Evolutionary conservation across 208 protist species (phyloP), one percentile per base, ranked within the genome.

Genomic region (Crithidia fasciculata): DNA sequence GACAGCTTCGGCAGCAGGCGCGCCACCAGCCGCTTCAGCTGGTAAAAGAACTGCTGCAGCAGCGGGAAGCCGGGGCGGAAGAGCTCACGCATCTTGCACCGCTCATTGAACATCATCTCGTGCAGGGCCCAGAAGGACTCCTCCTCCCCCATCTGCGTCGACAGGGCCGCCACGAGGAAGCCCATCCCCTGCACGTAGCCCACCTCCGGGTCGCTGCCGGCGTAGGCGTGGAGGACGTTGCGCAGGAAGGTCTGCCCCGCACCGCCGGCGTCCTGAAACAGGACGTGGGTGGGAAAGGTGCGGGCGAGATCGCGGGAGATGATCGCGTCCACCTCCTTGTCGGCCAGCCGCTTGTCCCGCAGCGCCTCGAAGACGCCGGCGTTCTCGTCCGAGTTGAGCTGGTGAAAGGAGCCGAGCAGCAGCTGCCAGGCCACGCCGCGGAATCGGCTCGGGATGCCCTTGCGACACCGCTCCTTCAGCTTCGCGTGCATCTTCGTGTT

Each of bases 101-200:
- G 82, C 54, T 85, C 76, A 59, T 87, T 76, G 74, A 97, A 83
- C 93, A 98, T 97, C 60, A 98, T 74, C 64, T 84, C 72, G 63
- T 94, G 85, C 45, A 98, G 74, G 16, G 85, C 83, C 93, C 96
- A 98, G 80, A 98, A 98, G 58, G 88, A 89, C 75, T 97, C 91
- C 74, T 97, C 93, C 75, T 97, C 92, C 13, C 72, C 83, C 88
- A 98, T 92, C 66, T 98, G 91, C 55, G 91, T 96, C 0, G 94
- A 94, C 19, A 97, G 81, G 3, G 89, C 86, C 5, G 83, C 93
- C 54, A 96, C 93, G 59, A 98, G 77, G 67, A 98, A 98, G 28
- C 79, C 92, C 96, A 98, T 98, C 18, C 96, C 96, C 77, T 98
- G 96, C 69, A 95, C 93, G 82, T 98, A 98, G 62, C 93, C 96